Evolutionary conservation across 2,329 filamentous ascomycete species (phyloP).

Genomic region (Neonectria faginata): DNA sequence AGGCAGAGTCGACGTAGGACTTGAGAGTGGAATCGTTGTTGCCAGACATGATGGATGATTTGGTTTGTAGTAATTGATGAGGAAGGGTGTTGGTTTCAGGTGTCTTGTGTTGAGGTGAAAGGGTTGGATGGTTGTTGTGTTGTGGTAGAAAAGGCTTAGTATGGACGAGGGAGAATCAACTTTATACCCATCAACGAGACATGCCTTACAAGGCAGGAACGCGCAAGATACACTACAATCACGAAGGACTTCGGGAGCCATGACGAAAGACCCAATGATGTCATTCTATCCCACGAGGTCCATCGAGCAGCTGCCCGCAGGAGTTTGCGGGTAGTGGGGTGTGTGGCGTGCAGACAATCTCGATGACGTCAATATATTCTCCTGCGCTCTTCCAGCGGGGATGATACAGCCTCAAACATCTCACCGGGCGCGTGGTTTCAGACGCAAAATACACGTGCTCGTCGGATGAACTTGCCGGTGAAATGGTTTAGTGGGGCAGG

Average conservation of each 20-base stretch:
- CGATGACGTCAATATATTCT: slow-evolving; percentile 26
- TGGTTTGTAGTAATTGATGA: slow-evolving; percentile 13
- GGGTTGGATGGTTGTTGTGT: slow-evolving; percentile 22
- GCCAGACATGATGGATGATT: slow-evolving; percentile 43
- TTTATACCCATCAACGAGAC: slow-evolving; percentile 38
- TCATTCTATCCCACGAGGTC: slow-evolving; percentile 32
- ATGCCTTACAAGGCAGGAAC: slow-evolving; percentile 28
- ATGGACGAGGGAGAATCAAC: slow-evolving; percentile 43
- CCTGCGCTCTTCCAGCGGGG: background rate
- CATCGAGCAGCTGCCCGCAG: slow-evolving; percentile 4
- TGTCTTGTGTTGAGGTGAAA: slow-evolving; percentile 21
- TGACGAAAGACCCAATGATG: slow-evolving; percentile 35
- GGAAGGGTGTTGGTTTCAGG: slow-evolving; percentile 5
- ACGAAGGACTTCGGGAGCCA: slow-evolving; percentile 10
- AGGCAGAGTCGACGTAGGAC: slow-evolving; percentile 79
- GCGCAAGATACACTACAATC: slow-evolving; percentile 16
- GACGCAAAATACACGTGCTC: background rate
- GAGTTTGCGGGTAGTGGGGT: slow-evolving; percentile 4
- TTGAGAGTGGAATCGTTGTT: slow-evolving; percentile 75
- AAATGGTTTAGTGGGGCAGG: slow-evolving; percentile 1
- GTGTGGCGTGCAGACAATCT: slow-evolving; percentile 5
- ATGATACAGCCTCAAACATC: background rate
- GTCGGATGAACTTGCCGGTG: background rate
- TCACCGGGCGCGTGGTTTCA: background rate
- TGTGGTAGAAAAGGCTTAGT: slow-evolving; percentile 6